Conservation (phyloP, 345 rosid species). For the Populus deltoides region DNA sequence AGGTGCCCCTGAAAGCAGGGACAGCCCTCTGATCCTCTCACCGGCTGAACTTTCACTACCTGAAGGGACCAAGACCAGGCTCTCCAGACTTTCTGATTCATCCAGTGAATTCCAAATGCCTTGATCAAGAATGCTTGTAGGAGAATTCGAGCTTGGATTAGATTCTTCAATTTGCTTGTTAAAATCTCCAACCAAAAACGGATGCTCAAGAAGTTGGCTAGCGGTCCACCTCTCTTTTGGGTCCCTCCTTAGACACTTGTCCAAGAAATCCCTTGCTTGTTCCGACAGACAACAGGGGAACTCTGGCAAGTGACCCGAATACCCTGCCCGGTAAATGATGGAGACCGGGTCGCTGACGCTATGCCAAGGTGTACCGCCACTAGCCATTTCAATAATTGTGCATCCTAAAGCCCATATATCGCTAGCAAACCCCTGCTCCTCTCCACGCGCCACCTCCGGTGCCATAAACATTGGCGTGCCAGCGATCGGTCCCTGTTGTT, state of each 20-base stretch:
- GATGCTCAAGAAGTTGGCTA: slow-evolving; percentile 35
- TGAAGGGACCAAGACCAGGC: slow-evolving; percentile 11
- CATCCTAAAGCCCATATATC: slow-evolving; percentile 83
- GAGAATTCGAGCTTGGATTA: slow-evolving; percentile 44
- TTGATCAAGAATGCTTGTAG: slow-evolving; percentile 73
- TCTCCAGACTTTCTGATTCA: slow-evolving; percentile 35
- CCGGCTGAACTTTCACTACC: slow-evolving; percentile 14
- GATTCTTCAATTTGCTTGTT: slow-evolving; percentile 29
- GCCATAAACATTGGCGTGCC: slow-evolving; percentile 83
- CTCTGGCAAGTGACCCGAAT: slow-evolving; percentile 34
- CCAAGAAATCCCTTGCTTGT: slow-evolving; percentile 40
- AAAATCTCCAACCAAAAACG: slow-evolving; percentile 28
- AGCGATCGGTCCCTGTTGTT: slow-evolving; percentile 27
- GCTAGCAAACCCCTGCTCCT: slow-evolving; percentile 53
- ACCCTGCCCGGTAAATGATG: slow-evolving; percentile 34
- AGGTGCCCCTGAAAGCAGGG: slow-evolving; percentile 26
- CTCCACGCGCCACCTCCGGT: slow-evolving; percentile 85
- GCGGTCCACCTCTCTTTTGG: slow-evolving; percentile 45
- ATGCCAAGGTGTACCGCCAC: slow-evolving; percentile 43
- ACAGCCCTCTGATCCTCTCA: slow-evolving; percentile 52
- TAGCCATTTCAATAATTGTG: slow-evolving; percentile 75
- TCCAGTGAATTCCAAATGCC: slow-evolving; percentile 57
- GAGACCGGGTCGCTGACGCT: slow-evolving; percentile 26
- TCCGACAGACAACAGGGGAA: slow-evolving; percentile 28
- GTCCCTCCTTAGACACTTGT: slow-evolving; percentile 41